Base-by-base conservation (phyloP, 495 filamentous ascomycete species). In the Lasiosphaeria ovina region DNA sequence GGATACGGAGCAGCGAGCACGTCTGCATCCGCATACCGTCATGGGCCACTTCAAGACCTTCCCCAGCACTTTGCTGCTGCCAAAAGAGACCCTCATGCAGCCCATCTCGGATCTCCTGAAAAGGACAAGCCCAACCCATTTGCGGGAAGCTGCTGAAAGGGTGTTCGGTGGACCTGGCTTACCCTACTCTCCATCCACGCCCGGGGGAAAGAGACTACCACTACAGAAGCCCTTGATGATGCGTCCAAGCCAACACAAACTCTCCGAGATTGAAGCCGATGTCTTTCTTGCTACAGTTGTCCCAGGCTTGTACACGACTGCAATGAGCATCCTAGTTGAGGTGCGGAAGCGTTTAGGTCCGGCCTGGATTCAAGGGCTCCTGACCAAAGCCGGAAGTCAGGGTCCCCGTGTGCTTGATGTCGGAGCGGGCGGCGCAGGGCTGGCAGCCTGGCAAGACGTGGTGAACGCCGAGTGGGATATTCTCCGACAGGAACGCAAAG, bases 181-280 rank as follows among this genome's bases (percentile, higher is more conserved):
- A 31, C 92, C 92, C 32, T 79, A 88, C 66, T 93, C 90, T 10
- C 78, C 81, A 32, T 65, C 70, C 12, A 83, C 70, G 38, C 74
- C 74, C 17, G 59, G 40, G 45, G 55, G 58, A 42, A 75, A 57
- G 60, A 67, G 60, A 58, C 74, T 65, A 53, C 73, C 83, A 49
- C 82, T 83, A 35, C 90, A 93, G 72, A 83, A 84, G 58, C 78
- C 84, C 3, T 86, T 97, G 33, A 79, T 80, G 2, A 71, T 98
- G 17, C 81, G 87, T 63, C 87, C 90, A 3, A 79, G 81, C 4
- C 87, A 94, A 57, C 76, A 81, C 55, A 76, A 76, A 35, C 95
- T 97, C 91, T 78, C 78, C 4, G 85, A 91, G 34, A 93, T 96
- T 74, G 90, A 97, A 68, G 89, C 86, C n/a, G 91, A 97, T 78